Percentiles rank a stretch among this genome's conserved stretches.
Evolutionary conservation across 176 grass and related monocot species (phyloP).

Genomic region (Aechmea fasciata): DNA sequence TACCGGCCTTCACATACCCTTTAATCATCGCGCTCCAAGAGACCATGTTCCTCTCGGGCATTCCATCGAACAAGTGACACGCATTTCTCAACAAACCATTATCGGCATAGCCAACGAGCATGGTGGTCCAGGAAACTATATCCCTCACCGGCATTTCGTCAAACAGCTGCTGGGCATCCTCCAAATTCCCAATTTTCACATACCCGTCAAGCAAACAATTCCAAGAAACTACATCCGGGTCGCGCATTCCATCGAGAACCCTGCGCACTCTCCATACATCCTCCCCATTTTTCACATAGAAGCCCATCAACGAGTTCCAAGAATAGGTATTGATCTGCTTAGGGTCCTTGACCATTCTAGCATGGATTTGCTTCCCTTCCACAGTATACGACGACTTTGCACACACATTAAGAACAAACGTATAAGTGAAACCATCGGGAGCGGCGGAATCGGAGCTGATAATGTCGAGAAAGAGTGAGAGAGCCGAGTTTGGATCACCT

Average conservation of each 20-base stretch:
- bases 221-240: background rate
- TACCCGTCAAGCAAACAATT: conserved; percentile 3
- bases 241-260: background rate
- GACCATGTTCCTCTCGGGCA: conserved; percentile 2
- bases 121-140: conserved; percentile 20
- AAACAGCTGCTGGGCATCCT: conserved; percentile 8
- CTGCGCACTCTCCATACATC: background rate
- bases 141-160: conserved; percentile 19
- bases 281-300: background rate
- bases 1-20: background rate
- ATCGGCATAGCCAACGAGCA: conserved; percentile 7
- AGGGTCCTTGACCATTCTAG: background rate
- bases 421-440: background rate
- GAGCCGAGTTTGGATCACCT: background rate
- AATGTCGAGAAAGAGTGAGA: background rate
- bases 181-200: background rate
- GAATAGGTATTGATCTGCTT: background rate
- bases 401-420: background rate
- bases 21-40: conserved; percentile 14
- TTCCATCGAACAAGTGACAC: conserved; percentile 6
- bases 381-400: background rate
- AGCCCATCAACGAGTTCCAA: background rate
- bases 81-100: background rate
- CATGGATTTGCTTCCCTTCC: conserved; percentile 2
- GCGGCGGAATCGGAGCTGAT: background rate